These are phyloP conservation scores for Volutella citrinella DNA, from an alignment of 2,329 filamentous ascomycete species.

Conservation along the genomic window DNA sequence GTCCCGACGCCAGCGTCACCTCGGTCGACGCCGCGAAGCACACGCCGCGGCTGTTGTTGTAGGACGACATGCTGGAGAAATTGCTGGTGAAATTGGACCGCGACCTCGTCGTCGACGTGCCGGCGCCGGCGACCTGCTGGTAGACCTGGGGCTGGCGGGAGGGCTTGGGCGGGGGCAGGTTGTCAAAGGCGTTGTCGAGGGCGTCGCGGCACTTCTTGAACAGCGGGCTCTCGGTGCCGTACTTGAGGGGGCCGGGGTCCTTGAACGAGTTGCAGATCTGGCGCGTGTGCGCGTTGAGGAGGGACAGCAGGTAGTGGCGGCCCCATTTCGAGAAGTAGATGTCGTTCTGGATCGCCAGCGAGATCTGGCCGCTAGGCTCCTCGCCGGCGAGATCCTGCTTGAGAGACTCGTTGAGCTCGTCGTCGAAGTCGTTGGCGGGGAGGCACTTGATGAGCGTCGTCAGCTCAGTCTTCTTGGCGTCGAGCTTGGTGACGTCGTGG, in stretches of 20 bases:
- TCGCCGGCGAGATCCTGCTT: conserved; percentile 45
- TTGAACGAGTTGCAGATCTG: conserved; percentile 63
- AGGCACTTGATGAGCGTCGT: conserved; percentile 28
- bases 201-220: conserved; percentile 48
- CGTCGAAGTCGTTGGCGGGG: conserved; percentile 32
- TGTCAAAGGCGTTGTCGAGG: conserved; percentile 49
- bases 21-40: conserved; percentile 53
- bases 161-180: conserved; percentile 41
- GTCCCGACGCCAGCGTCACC: conserved; percentile 43
- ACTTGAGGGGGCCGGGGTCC: conserved; percentile 55
- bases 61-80: conserved; percentile 38
- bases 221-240: conserved; percentile 47
- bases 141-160: conserved; percentile 22
- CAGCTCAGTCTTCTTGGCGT: conserved; percentile 22
- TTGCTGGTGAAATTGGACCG: conserved; percentile 5
- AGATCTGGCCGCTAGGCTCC: conserved; percentile 47
- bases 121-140: neutral
- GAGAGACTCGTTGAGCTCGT: conserved; percentile 44
- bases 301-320: conserved; percentile 53
- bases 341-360: conserved; percentile 39
- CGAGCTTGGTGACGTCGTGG: conserved; percentile 1
- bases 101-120: neutral
- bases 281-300: conserved; percentile 52
- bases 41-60: conserved; percentile 38
- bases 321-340: conserved; percentile 51